A percentile compares a stretch with the other conserved stretches of the same genome.
Conservation (phyloP, 495 filamentous ascomycete genomes). For the Barbatosphaeria neglecta region DNA sequence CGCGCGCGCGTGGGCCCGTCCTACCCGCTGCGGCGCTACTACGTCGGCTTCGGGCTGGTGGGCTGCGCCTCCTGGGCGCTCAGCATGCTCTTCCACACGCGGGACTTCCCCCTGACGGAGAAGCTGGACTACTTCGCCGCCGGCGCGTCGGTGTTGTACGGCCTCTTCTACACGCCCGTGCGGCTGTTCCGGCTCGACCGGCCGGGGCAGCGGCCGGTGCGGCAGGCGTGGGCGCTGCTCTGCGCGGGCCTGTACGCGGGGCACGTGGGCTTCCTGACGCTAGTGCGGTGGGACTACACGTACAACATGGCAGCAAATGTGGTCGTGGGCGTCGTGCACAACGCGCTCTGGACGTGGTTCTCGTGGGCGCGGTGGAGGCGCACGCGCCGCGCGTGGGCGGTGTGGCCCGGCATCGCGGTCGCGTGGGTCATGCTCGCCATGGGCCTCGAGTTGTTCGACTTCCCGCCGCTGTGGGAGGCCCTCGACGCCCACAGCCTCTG, state of each 20-base stretch:
- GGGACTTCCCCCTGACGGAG: slow-evolving; percentile 80
- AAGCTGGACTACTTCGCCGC: slow-evolving; percentile 94
- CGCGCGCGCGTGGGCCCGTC: slow-evolving; percentile 52
- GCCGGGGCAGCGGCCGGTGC: slow-evolving; percentile 39
- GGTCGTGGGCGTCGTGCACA: slow-evolving; percentile 65
- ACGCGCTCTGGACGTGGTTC: slow-evolving; percentile 77
- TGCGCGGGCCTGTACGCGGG: slow-evolving; percentile 60
- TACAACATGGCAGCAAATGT: slow-evolving; percentile 98
- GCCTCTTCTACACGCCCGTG: slow-evolving; percentile 72
- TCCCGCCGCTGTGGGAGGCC: slow-evolving; percentile 70
- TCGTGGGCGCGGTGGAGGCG: slow-evolving; percentile 63
- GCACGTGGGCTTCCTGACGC: slow-evolving; percentile 75
- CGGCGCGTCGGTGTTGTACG: slow-evolving; percentile 82
- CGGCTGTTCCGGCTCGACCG: slow-evolving; percentile 73
- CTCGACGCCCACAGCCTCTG: slow-evolving; percentile 93
- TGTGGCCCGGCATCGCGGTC: slow-evolving; percentile 87
- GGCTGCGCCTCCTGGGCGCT: slow-evolving; percentile 76
- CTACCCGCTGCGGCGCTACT: slow-evolving; percentile 72
- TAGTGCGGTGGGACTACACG: slow-evolving; percentile 83
- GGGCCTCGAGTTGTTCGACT: slow-evolving; percentile 91
- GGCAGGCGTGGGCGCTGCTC: slow-evolving; percentile 61
- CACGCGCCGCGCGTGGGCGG: slow-evolving; percentile 60
- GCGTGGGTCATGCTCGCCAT: slow-evolving; percentile 87
- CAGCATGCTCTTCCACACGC: slow-evolving; percentile 79
- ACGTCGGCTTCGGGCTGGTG: slow-evolving; percentile 68